A percentile compares a stretch with the other conserved stretches of the same genome.
These are phyloP conservation scores for Prunus mira DNA, from an alignment of 306 rosid genomes.

Conservation along the genomic window DNA sequence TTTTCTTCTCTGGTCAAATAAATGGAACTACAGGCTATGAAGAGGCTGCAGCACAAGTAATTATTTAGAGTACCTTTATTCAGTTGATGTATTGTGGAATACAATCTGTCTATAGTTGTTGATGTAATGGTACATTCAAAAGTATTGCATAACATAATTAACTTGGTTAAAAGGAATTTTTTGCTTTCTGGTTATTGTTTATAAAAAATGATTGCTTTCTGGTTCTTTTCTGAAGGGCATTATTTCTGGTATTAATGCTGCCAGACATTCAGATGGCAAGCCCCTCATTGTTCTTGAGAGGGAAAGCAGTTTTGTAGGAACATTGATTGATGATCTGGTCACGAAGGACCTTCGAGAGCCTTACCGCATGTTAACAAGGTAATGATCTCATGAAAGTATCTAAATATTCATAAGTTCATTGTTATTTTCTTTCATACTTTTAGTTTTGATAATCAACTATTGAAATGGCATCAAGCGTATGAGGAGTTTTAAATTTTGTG, in stretches of 20 bases:
- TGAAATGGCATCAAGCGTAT: not conserved
- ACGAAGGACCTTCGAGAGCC: slow-evolving; percentile 68
- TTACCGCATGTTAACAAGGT: slow-evolving; percentile 66
- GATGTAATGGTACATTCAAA: not conserved
- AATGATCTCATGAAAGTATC: slow-evolving; percentile 14
- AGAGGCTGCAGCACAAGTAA: slow-evolving; percentile 98
- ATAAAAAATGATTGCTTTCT: slow-evolving; percentile 11
- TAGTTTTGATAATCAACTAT: not conserved
- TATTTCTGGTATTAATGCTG: slow-evolving; percentile 89
- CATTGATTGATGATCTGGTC: slow-evolving; percentile 76
- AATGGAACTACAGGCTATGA: slow-evolving; percentile 98
- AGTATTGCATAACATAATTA: not conserved
- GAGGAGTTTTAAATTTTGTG: not conserved
- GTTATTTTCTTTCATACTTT: not conserved
- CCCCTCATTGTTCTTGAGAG: slow-evolving; percentile 88
- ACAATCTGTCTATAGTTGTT: not conserved
- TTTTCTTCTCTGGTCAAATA: slow-evolving; percentile 98
- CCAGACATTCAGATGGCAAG: slow-evolving; percentile 81
- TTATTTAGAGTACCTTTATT: slow-evolving; percentile 15
- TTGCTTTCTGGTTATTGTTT: slow-evolving; percentile 13
- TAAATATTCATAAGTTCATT: not conserved
- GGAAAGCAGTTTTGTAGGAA: slow-evolving; percentile 89
- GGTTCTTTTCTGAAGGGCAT: slow-evolving; percentile 57
- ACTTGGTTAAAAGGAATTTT: not conserved
- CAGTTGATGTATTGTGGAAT: slow-evolving; percentile 3